Conservation (phyloP, 2,329 filamentous ascomycete genomes). For the Bretziella fagacearum region DNA sequence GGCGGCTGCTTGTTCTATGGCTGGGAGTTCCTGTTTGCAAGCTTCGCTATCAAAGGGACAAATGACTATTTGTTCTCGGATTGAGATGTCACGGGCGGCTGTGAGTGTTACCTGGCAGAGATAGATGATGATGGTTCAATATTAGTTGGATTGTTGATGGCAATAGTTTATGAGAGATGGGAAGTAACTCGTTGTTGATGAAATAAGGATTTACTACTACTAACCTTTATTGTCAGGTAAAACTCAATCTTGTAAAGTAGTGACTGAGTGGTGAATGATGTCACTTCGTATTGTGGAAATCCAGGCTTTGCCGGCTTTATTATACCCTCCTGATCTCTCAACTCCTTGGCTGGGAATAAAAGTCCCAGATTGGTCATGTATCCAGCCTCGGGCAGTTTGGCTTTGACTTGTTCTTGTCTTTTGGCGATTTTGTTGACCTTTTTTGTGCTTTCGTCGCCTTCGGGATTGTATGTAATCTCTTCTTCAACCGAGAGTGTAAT, state of each 20-base stretch:
- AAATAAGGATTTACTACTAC: conserved; percentile 10
- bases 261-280: conserved; percentile 83
- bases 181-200: background rate
- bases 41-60: conserved; percentile 88
- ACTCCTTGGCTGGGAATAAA: conserved; percentile 76
- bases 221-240: conserved; percentile 82
- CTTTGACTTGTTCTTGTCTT: conserved; percentile 62
- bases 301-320: conserved; percentile 68
- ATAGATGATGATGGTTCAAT: conserved; percentile 26
- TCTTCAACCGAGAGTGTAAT: conserved; percentile 91
- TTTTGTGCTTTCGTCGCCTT: conserved; percentile 84
- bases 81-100: conserved; percentile 68
- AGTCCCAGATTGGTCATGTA: conserved; percentile 87
- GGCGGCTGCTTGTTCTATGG: conserved; percentile 54
- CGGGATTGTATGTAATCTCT: conserved; percentile 96
- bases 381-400: conserved; percentile 75
- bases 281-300: conserved; percentile 78
- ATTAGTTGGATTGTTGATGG: conserved; percentile 39
- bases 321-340: conserved; percentile 74
- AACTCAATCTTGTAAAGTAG: conserved; percentile 98
- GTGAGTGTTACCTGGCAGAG: conserved; percentile 34
- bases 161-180: background rate
- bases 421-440: conserved; percentile 79
- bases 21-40: conserved; percentile 97
- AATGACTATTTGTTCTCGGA: conserved; percentile 87